Evolutionary conservation across 2,329 filamentous ascomycete genomes (phyloP).

Genomic region (Plectosphaerella sp.): DNA sequence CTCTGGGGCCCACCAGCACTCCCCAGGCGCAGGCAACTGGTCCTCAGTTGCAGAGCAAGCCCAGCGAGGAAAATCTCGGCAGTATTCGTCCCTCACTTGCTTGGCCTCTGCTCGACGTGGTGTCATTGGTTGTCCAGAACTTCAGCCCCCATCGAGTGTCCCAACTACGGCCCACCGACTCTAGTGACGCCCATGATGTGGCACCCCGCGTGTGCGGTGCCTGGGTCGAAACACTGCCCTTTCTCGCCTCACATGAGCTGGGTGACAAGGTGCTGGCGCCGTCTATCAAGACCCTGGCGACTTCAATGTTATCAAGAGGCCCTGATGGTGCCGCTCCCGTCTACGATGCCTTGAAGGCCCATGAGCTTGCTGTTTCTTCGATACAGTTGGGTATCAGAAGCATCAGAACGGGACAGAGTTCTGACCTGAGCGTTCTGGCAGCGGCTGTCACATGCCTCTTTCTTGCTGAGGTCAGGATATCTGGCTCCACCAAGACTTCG

Average conservation of each 20-base stretch:
- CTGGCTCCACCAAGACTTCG: background rate
- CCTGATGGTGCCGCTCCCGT: constrained; percentile 12
- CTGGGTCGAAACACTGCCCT: constrained; percentile 33
- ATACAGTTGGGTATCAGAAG: constrained; percentile 16
- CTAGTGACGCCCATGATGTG: constrained; percentile 2
- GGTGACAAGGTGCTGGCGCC: constrained; percentile 17
- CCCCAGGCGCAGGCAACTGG: background rate
- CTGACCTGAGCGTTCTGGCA: constrained; percentile 17
- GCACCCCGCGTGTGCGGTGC: constrained; percentile 33
- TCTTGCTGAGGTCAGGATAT: constrained; percentile 16
- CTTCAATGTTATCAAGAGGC: constrained; percentile 20
- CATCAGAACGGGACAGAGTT: background rate
- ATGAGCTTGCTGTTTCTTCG: constrained; percentile 21
- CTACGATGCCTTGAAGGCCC: constrained; percentile 20
- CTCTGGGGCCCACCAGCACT: no score
- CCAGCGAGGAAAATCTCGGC: background rate
- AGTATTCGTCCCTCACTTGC: constrained; percentile 2
- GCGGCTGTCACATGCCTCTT: constrained; percentile 31
- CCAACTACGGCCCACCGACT: constrained; percentile 2
- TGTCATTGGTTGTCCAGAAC: constrained; percentile 17
- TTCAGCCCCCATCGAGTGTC: constrained; percentile 8
- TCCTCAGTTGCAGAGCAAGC: background rate
- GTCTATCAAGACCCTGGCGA: constrained; percentile 26
- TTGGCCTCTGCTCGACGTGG: constrained; percentile 18
- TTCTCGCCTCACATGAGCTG: constrained; percentile 14